Conservation (phyloP, 2,329 filamentous ascomycete species). For the Colletotrichum sansevieriae region DNA sequence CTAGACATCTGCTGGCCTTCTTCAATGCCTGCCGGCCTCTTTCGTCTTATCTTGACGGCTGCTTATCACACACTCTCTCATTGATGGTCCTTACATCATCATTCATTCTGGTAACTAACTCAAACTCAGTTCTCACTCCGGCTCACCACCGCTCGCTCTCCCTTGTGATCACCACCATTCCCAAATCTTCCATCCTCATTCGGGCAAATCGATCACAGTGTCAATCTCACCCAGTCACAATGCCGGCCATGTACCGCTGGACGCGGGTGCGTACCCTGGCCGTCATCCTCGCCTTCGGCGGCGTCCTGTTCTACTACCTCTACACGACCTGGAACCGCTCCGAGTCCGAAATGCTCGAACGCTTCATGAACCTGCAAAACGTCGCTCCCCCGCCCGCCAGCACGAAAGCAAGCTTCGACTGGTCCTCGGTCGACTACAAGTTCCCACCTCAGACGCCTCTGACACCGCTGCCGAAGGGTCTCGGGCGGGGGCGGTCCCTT, state of each 20-base stretch:
- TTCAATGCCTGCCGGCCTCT: not conserved
- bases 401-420: conserved; percentile 53
- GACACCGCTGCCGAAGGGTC: conserved; percentile 45
- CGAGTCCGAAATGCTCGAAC: conserved; percentile 44
- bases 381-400: conserved; percentile 24
- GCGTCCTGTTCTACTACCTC: conserved; percentile 26
- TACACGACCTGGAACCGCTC: conserved; percentile 12
- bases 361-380: conserved; percentile 49
- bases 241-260: conserved; percentile 30
- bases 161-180: not conserved
- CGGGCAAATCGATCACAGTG: not conserved
- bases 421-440: conserved; percentile 48
- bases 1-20: not conserved
- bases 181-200: not conserved
- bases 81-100: not conserved
- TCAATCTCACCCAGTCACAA: not conserved
- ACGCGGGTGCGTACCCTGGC: conserved; percentile 28
- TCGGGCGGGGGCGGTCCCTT: conserved; percentile 41
- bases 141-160: not conserved
- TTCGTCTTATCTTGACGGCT: not conserved
- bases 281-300: conserved; percentile 4
- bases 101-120: not conserved
- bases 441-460: conserved; percentile 45
- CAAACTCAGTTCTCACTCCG: not conserved
- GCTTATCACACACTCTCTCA: not conserved